Evolutionary conservation across 192 early-diverging fungal genomes (phyloP), one percentile per base, ranked within the genome.

Genomic region (Spinellus fusiger): DNA sequence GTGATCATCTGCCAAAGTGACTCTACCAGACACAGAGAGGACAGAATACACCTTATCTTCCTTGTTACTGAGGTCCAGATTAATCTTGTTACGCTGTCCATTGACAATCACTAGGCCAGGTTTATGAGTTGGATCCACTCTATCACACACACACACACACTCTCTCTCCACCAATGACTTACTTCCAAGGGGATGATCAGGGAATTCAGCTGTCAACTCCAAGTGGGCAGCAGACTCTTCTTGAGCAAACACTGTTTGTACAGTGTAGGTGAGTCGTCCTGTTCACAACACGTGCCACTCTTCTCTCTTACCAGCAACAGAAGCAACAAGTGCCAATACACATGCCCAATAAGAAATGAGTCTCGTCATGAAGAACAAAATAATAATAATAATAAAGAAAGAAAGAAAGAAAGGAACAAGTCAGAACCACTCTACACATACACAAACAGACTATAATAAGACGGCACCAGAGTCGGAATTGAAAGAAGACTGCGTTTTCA

Each of bases 161-260:
- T 15, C 28, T 16, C 16, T 26, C 10, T 20, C 25, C 16, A 54
- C 12, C 29, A 32, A 18, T 18, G 62, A 71, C 69, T 58, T 72
- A 76, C 74, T 53, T 25, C 56, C 67, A 53, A 76, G 69, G 13
- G 74, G 74, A 38, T 72, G 71, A 31, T 76, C 70, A 34, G 61
- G 59, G 38, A 76, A 72, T 49, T 76, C 55, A 22, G 65, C 58
- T 20, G 49, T 54, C 5, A 67, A 26, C 54, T 67, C 65, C 32
- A 67, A 15, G 12, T 67, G 54, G 28, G 49, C 22, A 54, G 58
- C 13, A 13, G 28, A 49, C n/a, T 29, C 33, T 52, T 59, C 56
- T n/a, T 67, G 51, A 31, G 65, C 65, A 48, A 28, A 67, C 12
- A 67, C 65, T 54, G 51, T 5, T 16, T 5, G 25, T 4, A 0